A percentile compares a stretch with the other conserved stretches of the same genome.
These are phyloP conservation scores for Cryptosporidium meleagridis DNA, from an alignment of 169 alveolate genomes.

Conservation along the genomic window DNA sequence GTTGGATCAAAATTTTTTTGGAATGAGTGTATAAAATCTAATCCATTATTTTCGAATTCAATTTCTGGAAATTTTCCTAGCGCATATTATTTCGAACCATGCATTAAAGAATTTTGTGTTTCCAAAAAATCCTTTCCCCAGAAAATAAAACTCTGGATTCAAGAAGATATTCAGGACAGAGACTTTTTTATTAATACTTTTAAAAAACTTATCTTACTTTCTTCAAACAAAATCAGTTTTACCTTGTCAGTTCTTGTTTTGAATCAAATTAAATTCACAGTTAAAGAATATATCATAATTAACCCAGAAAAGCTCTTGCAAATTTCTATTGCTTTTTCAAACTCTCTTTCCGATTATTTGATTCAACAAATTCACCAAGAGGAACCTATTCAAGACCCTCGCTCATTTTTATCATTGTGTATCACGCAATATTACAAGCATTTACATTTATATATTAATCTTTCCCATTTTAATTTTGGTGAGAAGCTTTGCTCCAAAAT, in stretches of 20 bases:
- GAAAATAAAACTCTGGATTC: conserved; percentile 13
- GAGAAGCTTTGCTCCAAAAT: neutral
- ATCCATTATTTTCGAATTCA: neutral
- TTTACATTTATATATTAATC: neutral
- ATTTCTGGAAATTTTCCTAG: neutral
- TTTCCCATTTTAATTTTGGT: conserved; percentile 8
- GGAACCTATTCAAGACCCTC: neutral
- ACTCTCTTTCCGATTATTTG: neutral
- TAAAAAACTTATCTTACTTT: neutral
- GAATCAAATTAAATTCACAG: neutral
- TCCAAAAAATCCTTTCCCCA: neutral
- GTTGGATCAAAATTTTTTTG: neutral
- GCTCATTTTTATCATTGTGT: neutral
- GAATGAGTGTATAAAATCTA: neutral
- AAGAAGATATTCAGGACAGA: conserved; percentile 8
- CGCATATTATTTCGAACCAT: conserved; percentile 32
- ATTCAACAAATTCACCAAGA: neutral
- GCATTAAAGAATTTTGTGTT: neutral
- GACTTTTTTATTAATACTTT: neutral
- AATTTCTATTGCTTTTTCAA: neutral
- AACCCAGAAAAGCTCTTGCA: neutral
- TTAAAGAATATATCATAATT: neutral
- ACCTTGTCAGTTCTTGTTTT: conserved; percentile 12
- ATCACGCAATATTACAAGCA: neutral
- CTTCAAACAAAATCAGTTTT: conserved; percentile 8